Evolutionary conservation across 2,329 filamentous ascomycete genomes (phyloP).

Genomic region (Lachnellula cervina): DNA sequence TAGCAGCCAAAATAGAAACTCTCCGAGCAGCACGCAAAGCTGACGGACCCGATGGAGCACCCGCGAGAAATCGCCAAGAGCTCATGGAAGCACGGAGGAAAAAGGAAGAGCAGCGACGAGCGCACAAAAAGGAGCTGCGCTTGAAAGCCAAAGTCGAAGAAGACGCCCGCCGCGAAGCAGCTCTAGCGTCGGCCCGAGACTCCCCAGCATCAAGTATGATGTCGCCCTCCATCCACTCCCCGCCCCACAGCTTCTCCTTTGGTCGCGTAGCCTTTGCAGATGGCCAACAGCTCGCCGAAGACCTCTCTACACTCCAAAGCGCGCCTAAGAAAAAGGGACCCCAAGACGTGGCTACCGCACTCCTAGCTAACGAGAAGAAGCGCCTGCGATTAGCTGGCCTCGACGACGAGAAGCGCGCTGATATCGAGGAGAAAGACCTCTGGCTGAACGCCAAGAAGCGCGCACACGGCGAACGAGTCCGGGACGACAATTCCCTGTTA

Average conservation of each 20-base stretch:
- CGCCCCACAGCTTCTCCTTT: conserved; percentile 74
- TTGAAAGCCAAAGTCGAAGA: conserved; percentile 75
- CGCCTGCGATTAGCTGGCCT: conserved; percentile 71
- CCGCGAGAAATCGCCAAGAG: conserved; percentile 82
- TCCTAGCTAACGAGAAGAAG: conserved; percentile 83
- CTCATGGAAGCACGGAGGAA: conserved; percentile 83
- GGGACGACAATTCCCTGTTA: conserved; percentile 77
- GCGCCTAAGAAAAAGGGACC: conserved; percentile 75
- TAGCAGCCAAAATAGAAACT: conserved; percentile 78
- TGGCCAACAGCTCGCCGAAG: conserved; percentile 72
- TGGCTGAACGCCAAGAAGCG: conserved; percentile 90
- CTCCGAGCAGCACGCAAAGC: conserved; percentile 84
- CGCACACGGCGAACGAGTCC: conserved; percentile 83
- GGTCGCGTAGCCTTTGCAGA: conserved; percentile 88
- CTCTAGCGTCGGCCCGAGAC: conserved; percentile 53
- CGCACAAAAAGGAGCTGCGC: conserved; percentile 82
- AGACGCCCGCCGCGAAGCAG: conserved; percentile 59
- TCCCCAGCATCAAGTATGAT: conserved; percentile 52
- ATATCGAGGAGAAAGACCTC: conserved; percentile 87
- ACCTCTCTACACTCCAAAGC: conserved; percentile 57
- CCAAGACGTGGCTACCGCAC: conserved; percentile 76
- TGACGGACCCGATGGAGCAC: conserved; percentile 74
- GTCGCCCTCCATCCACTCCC: conserved; percentile 49
- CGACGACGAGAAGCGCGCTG: conserved; percentile 73
- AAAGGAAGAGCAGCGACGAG: conserved; percentile 82